phyloP scores from a whole-genome alignment of 441 rosid species.

The Euphorbia schlechtendalii region DNA sequence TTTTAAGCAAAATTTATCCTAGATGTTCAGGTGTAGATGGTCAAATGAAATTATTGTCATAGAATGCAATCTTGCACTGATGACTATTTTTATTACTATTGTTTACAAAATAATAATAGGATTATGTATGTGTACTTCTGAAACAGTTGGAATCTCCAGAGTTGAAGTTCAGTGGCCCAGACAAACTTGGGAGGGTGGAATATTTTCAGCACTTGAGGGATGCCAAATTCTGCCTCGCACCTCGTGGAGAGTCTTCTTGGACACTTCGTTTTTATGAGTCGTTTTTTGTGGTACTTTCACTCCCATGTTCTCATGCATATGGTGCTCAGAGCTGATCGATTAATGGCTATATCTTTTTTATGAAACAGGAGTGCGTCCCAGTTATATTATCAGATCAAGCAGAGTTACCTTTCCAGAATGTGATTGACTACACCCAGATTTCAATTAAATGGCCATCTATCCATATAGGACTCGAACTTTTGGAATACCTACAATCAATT shows the following conservation, averaged over 20 bases:
- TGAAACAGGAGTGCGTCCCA: constrained; percentile 90
- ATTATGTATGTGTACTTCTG: constrained; percentile 26
- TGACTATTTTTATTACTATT: background rate
- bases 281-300: constrained; percentile 71
- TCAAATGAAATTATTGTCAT: background rate
- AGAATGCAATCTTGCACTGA: background rate
- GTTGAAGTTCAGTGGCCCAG: constrained; percentile 77
- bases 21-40: background rate
- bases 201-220: constrained; percentile 86
- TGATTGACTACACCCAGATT: constrained; percentile 61
- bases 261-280: constrained; percentile 93
- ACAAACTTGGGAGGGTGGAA: constrained; percentile 65
- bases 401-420: constrained; percentile 87
- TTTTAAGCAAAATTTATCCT: background rate
- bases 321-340: background rate
- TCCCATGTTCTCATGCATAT: constrained; percentile 6
- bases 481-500: constrained; percentile 80
- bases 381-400: constrained; percentile 83
- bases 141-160: constrained; percentile 95
- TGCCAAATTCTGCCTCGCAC: constrained; percentile 94
- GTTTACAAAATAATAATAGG: constrained; percentile 8
- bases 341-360: constrained; percentile 14
- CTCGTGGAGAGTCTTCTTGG: constrained; percentile 98
- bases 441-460: constrained; percentile 95
- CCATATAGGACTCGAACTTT: constrained; percentile 60